Conservation (phyloP, 2,329 filamentous ascomycete species). For the Phyllosticta capitalensis region DNA sequence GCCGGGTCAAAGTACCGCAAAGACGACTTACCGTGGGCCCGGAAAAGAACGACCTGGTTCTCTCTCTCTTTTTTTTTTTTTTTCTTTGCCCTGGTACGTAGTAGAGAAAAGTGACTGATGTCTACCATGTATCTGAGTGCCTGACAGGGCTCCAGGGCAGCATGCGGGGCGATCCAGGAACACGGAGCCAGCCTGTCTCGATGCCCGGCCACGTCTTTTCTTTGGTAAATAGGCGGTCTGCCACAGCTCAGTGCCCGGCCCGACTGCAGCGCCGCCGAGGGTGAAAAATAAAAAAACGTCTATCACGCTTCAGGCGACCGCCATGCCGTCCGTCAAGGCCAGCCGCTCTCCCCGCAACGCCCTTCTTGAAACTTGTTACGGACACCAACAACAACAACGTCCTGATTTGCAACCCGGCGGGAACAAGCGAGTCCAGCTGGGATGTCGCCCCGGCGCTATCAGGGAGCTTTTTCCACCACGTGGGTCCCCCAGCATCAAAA, state of each 20-base stretch:
- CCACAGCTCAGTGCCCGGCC: neutral
- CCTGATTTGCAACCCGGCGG: neutral
- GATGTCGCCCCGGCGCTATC: neutral
- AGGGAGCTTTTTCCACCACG: neutral
- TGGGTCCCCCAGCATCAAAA: neutral
- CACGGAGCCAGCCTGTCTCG: neutral
- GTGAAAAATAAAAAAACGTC: neutral
- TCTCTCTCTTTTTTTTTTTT: too few relatives aligned
- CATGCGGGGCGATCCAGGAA: conserved; percentile 7
- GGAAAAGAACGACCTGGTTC: conserved; percentile 9
- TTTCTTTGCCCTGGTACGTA: too few relatives aligned
- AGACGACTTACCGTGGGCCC: conserved; percentile 11
- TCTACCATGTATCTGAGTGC: too few relatives aligned
- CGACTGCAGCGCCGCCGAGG: neutral
- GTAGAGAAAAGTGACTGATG: too few relatives aligned
- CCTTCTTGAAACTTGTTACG: too few relatives aligned
- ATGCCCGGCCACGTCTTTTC: neutral
- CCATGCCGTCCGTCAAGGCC: too few relatives aligned
- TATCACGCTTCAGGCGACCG: too few relatives aligned
- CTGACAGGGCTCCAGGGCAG: neutral
- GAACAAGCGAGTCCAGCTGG: neutral
- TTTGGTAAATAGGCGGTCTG: neutral
- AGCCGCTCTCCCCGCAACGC: too few relatives aligned
- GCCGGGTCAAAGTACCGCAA: conserved; percentile 7
- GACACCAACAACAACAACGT: too few relatives aligned